Conservation (phyloP, 2,329 filamentous ascomycete species). For the Huntiella moniliformis region DNA sequence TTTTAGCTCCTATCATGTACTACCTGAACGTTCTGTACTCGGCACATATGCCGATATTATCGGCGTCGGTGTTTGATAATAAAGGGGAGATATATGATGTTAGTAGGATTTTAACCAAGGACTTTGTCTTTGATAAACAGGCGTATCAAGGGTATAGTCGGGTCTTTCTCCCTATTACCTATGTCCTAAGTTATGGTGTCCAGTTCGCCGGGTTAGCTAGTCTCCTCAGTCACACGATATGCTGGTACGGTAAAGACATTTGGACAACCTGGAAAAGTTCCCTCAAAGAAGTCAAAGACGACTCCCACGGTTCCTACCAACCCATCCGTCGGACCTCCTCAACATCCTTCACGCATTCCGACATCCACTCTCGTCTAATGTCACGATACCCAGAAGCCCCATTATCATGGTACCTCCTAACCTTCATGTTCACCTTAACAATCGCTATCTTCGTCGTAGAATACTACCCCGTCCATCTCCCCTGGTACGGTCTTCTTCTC, state of each 20-base stretch:
- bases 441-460: slow-evolving; percentile 73
- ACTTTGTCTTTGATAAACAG: slow-evolving; percentile 59
- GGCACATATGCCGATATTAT: slow-evolving; percentile 73
- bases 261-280: slow-evolving; percentile 57
- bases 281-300: slow-evolving; percentile 38
- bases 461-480: slow-evolving; percentile 66
- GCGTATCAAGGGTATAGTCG: slow-evolving; percentile 68
- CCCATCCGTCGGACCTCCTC: slow-evolving; percentile 23
- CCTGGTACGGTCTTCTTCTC: slow-evolving; percentile 71
- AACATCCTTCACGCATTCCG: slow-evolving; percentile 28
- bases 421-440: slow-evolving; percentile 55
- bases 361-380: slow-evolving; percentile 75
- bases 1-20: slow-evolving; percentile 61
- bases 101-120: slow-evolving; percentile 54
- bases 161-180: slow-evolving; percentile 73
- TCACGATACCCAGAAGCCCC: slow-evolving; percentile 65
- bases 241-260: slow-evolving; percentile 74
- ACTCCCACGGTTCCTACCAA: slow-evolving; percentile 33
- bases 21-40: slow-evolving; percentile 65
- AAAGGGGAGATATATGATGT: slow-evolving; percentile 65
- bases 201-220: slow-evolving; percentile 71
- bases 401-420: slow-evolving; percentile 60
- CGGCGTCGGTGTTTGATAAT: slow-evolving; percentile 71
- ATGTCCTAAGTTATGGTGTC: slow-evolving; percentile 68
- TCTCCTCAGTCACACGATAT: slow-evolving; percentile 59